Base-by-base conservation (phyloP, 441 rosid genomes). In the Pelargonium citronellum region DNA sequence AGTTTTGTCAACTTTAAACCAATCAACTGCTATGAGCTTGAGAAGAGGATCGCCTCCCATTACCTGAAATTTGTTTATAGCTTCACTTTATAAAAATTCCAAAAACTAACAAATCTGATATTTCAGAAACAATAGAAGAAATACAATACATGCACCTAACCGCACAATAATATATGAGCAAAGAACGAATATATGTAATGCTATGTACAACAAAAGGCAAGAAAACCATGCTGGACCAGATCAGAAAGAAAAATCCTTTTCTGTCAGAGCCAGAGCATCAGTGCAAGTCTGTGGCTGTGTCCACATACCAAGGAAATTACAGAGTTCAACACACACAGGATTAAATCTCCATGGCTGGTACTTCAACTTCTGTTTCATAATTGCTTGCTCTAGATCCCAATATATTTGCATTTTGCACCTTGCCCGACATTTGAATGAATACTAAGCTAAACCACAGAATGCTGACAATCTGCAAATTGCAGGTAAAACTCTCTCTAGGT, bases 31-130 rank as follows among this genome's bases (percentile, higher is more conserved):
- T 74, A 95, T 81, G 66, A 95, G 95, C 78, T 85, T 84, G 71
- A 95, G 97, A 81, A 95, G 94, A 30, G 99, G 96, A 71, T 91
- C 89, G 44, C 94, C 95, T 69, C 98, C 99, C 85, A 81, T 83
- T 73, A 92, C 90, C 99, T 95, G 79, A 44, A 70, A 75, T 67
- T 57, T 9, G 16, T 44, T 43, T 46, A 73, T 41, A 61, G 0
- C 17, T 47, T 43, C 43, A 5, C 51, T 47, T 51, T n/a, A 44
- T 16, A 53, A 44, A 49, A 9, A 47, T 51, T 1, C 43, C 51
- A 22, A 49, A 10, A 58, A 22, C 16, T 58, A 27, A 58, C 11
- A 22, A 24, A 22, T 61, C 65, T 10, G 65, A 24, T 61, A 61
- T 22, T 61, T 61, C 39, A 11, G 65, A 62, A 62, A 62, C 9